Evolutionary conservation across 106 monocot genomes (phyloP), one percentile per base, ranked within the genome.

Genomic region (Vanilla planifolia): DNA sequence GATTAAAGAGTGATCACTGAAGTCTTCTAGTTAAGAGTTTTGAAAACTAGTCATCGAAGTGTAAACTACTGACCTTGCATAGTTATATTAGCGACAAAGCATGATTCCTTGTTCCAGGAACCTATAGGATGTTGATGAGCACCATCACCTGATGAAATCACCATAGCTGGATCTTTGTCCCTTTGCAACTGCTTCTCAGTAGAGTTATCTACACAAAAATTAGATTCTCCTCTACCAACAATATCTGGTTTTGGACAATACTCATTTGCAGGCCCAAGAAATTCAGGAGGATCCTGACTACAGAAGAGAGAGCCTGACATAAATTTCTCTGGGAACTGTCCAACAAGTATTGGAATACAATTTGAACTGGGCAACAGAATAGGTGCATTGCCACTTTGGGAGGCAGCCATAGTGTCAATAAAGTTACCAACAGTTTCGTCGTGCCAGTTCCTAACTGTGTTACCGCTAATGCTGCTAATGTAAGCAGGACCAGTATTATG

Each of bases 281-380:
- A 30, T 24, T 72, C 74, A 61, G 50, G 68, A 43, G 77, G 77
- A 75, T 74, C 77, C 24, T 74, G 70, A 45, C 67, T 77, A 28
- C 55, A 63, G 63, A 74, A 73, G 20, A 74, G 61, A 59, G 67
- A 74, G 19, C 64, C 67, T 26, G 76, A 57, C 1, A 42, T 45
- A 50, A 17, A 27, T 37, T 65, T 34, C 58, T 67, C 80, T 40
- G 34, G 68, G 16, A 67, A 23, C 60, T 64, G 70, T 57, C 71
- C 73, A 19, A 26, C 42, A 58, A 55, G 67, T 29, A 27, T 55
- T 48, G 55, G 51, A 5, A 45, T 55, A 24, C 30, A 33, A 32
- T 10, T 20, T n/a, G 36, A 34, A 50, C 28, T 48, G 13, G 48
- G 27, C 22, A 33, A 36, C 30, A 29, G 34, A 59, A 55, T 23